Conservation (phyloP, 306 rosid genomes). For the Gynostemma pentaphyllum region DNA sequence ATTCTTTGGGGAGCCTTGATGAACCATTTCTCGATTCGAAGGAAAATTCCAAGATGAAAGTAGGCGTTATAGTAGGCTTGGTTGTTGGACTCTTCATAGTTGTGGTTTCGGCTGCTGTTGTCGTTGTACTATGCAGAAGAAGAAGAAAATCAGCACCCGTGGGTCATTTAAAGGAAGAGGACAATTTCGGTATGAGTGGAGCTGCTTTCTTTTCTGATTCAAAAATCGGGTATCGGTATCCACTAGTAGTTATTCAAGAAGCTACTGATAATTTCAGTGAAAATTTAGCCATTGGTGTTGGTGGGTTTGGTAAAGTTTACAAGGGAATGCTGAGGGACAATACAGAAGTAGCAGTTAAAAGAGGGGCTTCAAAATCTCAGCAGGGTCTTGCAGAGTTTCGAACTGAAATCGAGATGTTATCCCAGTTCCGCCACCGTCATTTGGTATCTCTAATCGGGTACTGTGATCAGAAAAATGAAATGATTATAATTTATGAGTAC, state of each 20-base stretch:
- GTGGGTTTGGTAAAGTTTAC: constrained; percentile 72
- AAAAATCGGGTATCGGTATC: constrained; percentile 39
- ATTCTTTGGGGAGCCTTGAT: constrained; percentile 28
- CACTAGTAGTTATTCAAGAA: constrained; percentile 29
- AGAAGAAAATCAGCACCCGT: constrained; percentile 23
- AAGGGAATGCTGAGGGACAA: constrained; percentile 43
- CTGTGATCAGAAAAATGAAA: constrained; percentile 47
- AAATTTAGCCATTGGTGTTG: constrained; percentile 40
- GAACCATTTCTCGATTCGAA: constrained; percentile 16
- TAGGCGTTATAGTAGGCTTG: constrained; percentile 25
- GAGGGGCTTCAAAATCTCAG: constrained; percentile 35
- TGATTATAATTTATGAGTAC: constrained; percentile 53
- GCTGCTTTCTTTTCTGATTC: constrained; percentile 24
- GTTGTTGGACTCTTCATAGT: constrained; percentile 24
- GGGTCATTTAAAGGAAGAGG: constrained; percentile 24
- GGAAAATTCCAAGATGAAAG: constrained; percentile 21
- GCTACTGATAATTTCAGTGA: constrained; percentile 64
- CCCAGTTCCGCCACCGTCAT: constrained; percentile 62
- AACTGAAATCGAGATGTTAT: constrained; percentile 65
- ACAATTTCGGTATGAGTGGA: constrained; percentile 8
- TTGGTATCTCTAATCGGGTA: constrained; percentile 61
- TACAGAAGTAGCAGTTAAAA: constrained; percentile 55
- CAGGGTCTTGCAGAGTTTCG: constrained; percentile 53
- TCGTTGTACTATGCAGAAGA: constrained; percentile 29
- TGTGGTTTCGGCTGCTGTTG: constrained; percentile 16